Evolutionary conservation across 129 eudicot genomes (phyloP).

Genomic region (Dittrichia graveolens): DNA sequence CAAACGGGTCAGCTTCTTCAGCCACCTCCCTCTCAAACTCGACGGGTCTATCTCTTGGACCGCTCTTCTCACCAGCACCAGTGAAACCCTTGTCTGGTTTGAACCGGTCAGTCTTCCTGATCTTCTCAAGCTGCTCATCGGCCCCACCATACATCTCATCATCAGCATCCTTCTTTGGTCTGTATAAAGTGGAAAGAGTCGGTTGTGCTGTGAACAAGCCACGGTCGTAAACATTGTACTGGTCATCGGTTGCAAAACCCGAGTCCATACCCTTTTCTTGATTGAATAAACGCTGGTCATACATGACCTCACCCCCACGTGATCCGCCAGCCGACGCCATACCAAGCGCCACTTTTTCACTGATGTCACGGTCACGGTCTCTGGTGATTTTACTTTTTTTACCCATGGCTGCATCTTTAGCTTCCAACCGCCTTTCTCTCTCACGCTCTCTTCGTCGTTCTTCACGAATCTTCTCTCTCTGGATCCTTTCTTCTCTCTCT

Average conservation of each 20-base stretch:
- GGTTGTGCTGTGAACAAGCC: slow-evolving; percentile 80
- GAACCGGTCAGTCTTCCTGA: slow-evolving; percentile 74
- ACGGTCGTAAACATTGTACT: slow-evolving; percentile 71
- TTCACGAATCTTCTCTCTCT: slow-evolving; percentile 83
- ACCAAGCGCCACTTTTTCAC: slow-evolving; percentile 94
- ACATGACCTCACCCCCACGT: slow-evolving; percentile 83
- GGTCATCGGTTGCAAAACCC: slow-evolving; percentile 81
- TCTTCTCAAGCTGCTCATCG: slow-evolving; percentile 82
- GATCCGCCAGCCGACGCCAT: slow-evolving; percentile 72
- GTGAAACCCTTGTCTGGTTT: slow-evolving; percentile 79
- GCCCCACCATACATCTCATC: slow-evolving; percentile 82
- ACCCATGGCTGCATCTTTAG: slow-evolving; percentile 89
- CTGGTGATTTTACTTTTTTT: slow-evolving; percentile 91
- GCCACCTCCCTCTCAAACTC: slow-evolving; percentile 69
- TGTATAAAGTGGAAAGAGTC: slow-evolving; percentile 71
- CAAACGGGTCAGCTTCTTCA: slow-evolving; percentile 87
- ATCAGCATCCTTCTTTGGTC: slow-evolving; percentile 82
- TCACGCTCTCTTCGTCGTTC: slow-evolving; percentile 85
- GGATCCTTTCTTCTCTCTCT: slow-evolving; percentile 66
- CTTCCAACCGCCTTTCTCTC: slow-evolving; percentile 84
- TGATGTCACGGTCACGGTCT: slow-evolving; percentile 85
- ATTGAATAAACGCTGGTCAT: slow-evolving; percentile 80
- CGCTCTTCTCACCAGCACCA: slow-evolving; percentile 61
- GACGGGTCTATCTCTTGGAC: slow-evolving; percentile 68
- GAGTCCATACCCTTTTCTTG: slow-evolving; percentile 96